Base-by-base conservation (phyloP, 73 alveolate species). In the Paramecium octaurelia region DNA sequence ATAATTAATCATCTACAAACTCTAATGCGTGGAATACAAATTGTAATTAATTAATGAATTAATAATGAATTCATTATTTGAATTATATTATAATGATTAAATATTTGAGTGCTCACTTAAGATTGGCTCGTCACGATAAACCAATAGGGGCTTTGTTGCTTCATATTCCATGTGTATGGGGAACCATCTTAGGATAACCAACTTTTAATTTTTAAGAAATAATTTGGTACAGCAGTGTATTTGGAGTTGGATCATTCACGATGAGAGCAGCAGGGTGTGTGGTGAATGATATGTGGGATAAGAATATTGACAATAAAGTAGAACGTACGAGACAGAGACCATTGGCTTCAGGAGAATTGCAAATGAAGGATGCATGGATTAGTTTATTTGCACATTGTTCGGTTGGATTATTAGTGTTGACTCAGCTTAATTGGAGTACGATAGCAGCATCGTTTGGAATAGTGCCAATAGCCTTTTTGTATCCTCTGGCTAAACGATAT, bases 231-330 rank as follows among this genome's bases (percentile, higher is more conserved):
- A 59, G 84, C 6, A 64, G 91, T 92, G 92, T 92, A 6, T 94
- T 96, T 88, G 93, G 97, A 21, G 86, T 96, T 64, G 99, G 98
- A 46, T 95, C 98, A 58, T 44, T 95, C 23, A 89, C 95, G 23
- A 94, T 97, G 59, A 92, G 99, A 77, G 95, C 98, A n/a, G 99
- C 98, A 31, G 99, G 99, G 10, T 97, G 99, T 73, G 92, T 95
- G 0, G 95, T 95, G 8, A 97, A 97, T 85, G 99, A 97, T 76
- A 92, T 93, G 93, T 84, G 96, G 94, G 99, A 97, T 70, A 92
- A 94, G 46, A 97, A 97, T 75, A 92, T 96, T 0, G 99, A 97
- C 87, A 96, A 96, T 58, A 92, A 92, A n/a, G 96, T 97, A 0
- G 96, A 95, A 27, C 84, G 99, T 50, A 97, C 99, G 7, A 92